Conservation (phyloP, 352 stramenopile genomes). For the Phytophthora crassamura region DNA sequence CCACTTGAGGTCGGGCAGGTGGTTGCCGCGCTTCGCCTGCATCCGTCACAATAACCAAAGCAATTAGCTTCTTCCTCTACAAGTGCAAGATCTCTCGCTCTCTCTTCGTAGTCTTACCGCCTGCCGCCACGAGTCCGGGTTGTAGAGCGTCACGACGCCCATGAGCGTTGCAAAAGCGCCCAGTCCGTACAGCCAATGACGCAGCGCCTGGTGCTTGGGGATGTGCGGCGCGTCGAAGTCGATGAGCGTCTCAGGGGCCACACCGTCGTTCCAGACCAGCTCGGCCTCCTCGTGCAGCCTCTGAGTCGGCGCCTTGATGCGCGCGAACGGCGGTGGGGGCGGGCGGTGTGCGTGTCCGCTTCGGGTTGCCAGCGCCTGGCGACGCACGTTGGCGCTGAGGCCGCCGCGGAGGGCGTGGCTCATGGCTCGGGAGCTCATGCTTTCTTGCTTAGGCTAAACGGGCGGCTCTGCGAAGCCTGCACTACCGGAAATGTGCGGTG, state of each 20-base stretch:
- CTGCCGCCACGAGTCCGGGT: constrained; percentile 82
- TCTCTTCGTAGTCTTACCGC: constrained; percentile 51
- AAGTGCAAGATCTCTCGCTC: background rate
- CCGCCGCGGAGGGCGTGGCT: constrained; percentile 67
- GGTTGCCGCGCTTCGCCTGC: constrained; percentile 76
- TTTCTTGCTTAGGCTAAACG: constrained; percentile 18
- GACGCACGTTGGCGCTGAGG: constrained; percentile 59
- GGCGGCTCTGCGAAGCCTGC: constrained; percentile 30
- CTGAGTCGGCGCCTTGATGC: constrained; percentile 66
- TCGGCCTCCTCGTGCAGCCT: constrained; percentile 81
- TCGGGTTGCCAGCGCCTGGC: constrained; percentile 58
- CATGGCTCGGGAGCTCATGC: constrained; percentile 73
- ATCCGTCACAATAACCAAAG: constrained; percentile 4
- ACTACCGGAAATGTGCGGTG: constrained; percentile 24
- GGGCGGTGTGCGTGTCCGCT: constrained; percentile 64
- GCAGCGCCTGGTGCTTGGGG: constrained; percentile 75
- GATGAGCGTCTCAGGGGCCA: constrained; percentile 87
- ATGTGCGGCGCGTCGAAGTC: constrained; percentile 91
- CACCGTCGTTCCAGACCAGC: constrained; percentile 89
- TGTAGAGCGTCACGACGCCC: constrained; percentile 80
- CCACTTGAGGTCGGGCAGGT: constrained; percentile 83
- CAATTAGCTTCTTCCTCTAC: constrained; percentile 5
- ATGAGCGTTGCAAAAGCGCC: constrained; percentile 73
- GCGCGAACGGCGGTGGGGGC: constrained; percentile 81
- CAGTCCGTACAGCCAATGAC: constrained; percentile 67